Evolutionary conservation across 441 rosid genomes (phyloP).

Genomic region (Macaranga tanarius): DNA sequence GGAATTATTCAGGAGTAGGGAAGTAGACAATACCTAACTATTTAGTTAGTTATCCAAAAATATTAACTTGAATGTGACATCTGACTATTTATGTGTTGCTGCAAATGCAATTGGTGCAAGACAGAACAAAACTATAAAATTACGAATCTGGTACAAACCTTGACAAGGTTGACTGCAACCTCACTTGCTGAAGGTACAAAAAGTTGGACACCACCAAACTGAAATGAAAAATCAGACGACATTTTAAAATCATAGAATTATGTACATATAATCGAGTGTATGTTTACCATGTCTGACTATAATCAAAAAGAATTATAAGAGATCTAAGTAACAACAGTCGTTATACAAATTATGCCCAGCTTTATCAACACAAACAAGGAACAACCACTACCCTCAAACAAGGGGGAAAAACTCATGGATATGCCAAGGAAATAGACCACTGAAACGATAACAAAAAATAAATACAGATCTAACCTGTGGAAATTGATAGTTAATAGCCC

Average conservation of each 20-base stretch:
- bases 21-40: too few species aligned
- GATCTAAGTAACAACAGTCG: neutral
- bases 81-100: neutral
- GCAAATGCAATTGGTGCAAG: too few species aligned
- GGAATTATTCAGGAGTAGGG: neutral
- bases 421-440: too few species aligned
- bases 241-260: neutral
- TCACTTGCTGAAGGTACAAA: constrained; percentile 76
- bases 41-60: neutral
- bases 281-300: neutral
- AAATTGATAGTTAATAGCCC: constrained; percentile 68
- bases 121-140: neutral
- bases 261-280: neutral
- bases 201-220: constrained; percentile 63
- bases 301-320: neutral
- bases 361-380: neutral
- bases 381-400: too few species aligned
- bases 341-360: neutral
- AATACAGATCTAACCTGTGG: constrained; percentile 53
- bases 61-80: neutral
- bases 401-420: too few species aligned
- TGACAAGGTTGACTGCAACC: constrained; percentile 68
- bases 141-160: constrained; percentile 39
- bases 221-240: constrained; percentile 27
- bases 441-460: too few species aligned